Conservation (phyloP, 2,329 filamentous ascomycete genomes). For the Trichoderma sp. region DNA sequence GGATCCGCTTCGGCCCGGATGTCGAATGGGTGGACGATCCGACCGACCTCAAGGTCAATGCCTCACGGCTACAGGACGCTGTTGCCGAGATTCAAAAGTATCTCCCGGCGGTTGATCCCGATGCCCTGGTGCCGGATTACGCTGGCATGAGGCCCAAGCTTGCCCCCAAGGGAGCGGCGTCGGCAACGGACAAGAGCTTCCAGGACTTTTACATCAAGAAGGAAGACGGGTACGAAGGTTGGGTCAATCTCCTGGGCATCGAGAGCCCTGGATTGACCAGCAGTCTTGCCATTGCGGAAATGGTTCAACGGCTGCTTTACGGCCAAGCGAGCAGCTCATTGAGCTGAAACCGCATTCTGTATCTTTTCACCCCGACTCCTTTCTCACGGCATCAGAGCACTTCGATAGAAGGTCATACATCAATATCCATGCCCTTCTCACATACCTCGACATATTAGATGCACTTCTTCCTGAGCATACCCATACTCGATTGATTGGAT, state of each 20-base stretch:
- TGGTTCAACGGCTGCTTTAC: slow-evolving; percentile 61
- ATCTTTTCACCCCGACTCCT: too few species aligned
- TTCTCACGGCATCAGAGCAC: too few species aligned
- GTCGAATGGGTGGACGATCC: slow-evolving; percentile 86
- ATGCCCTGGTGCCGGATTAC: slow-evolving; percentile 76
- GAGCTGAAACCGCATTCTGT: too few species aligned
- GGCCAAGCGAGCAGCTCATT: slow-evolving; percentile 29
- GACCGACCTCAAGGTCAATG: slow-evolving; percentile 68
- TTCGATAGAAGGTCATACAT: too few species aligned
- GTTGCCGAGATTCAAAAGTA: slow-evolving; percentile 76
- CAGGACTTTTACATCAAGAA: slow-evolving; percentile 80
- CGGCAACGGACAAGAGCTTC: slow-evolving; percentile 66
- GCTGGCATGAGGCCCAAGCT: slow-evolving; percentile 91
- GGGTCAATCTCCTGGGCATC: slow-evolving; percentile 88
- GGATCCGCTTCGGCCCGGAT: slow-evolving; percentile 90
- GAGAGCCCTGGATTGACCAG: slow-evolving; percentile 93
- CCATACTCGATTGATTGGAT: too few species aligned
- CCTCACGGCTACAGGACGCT: slow-evolving; percentile 64
- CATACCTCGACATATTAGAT: too few species aligned
- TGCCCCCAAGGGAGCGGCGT: slow-evolving; percentile 57
- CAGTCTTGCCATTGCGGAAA: slow-evolving; percentile 79
- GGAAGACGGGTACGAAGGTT: slow-evolving; percentile 78
- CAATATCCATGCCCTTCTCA: too few species aligned
- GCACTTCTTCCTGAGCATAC: too few species aligned
- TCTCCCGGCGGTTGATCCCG: slow-evolving; percentile 70